phyloP scores from a whole-genome alignment of 768 basidiomycete genomes.

The Suillus subalutaceus region DNA sequence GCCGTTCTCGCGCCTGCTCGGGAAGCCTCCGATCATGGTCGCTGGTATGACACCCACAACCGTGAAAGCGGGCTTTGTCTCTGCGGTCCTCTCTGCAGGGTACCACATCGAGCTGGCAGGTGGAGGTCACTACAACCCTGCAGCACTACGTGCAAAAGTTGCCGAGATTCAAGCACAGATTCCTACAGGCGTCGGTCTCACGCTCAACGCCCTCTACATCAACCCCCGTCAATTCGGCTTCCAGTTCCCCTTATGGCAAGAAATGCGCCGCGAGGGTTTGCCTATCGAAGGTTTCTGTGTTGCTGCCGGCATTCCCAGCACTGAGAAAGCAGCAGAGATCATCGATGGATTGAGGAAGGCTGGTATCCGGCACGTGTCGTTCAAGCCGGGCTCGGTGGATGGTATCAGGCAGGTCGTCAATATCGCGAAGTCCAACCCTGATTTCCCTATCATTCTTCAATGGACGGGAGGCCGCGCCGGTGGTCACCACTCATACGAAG shows the following conservation, averaged over 20 bases:
- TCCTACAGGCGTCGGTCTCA: conserved; percentile 88
- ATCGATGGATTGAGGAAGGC: conserved; percentile 78
- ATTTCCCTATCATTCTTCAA: conserved; percentile 96
- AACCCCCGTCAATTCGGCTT: conserved; percentile 97
- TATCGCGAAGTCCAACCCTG: conserved; percentile 91
- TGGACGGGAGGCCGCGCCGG: conserved; percentile 99
- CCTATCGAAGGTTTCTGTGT: conserved; percentile 99
- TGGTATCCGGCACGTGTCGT: conserved; percentile 94
- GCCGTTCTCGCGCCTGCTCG: conserved; percentile 92
- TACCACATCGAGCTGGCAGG: conserved; percentile 98
- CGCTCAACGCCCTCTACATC: conserved; percentile 96
- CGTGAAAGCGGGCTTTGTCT: conserved; percentile 93
- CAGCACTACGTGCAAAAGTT: conserved; percentile 87
- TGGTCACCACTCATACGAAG: conserved; percentile 97
- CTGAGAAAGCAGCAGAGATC: conserved; percentile 97
- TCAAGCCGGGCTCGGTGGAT: conserved; percentile 98
- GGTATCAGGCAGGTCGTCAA: conserved; percentile 97
- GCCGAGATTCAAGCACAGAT: conserved; percentile 88
- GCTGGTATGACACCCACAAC: conserved; percentile 99
- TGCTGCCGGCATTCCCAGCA: conserved; percentile 94
- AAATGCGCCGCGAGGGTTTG: conserved; percentile 93
- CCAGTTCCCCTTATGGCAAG: conserved; percentile 98
- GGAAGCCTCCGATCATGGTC: conserved; percentile 99
- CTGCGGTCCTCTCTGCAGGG: conserved; percentile 89
- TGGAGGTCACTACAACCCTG: conserved; percentile 94